Base-by-base conservation (phyloP, 2,329 filamentous ascomycete species). In the Corinectria fuckeliana region DNA sequence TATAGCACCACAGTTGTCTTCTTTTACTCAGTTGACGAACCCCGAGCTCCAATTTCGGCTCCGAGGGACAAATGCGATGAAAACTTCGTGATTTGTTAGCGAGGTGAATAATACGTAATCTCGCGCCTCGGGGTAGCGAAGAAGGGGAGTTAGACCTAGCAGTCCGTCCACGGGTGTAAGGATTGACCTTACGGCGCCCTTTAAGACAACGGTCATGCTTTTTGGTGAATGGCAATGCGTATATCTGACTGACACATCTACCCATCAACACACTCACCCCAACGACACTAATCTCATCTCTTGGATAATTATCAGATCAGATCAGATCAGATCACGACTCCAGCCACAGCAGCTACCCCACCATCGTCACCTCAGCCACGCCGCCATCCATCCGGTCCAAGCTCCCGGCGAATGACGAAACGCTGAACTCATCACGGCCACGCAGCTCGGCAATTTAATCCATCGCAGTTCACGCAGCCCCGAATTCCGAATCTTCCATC, bases 391-490 rank as follows among this genome's bases (percentile, higher is more conserved):
- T n/a, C 9, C 50, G 64, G 54, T 47, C 62, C 56, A 67, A 67
- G 64, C 65, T 67, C 61, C 61, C 41, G 18, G 52, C 58, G 52
- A 59, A 66, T 73, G 71, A 73, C 71, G 71, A 72, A 68, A 71
- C 56, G 63, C 61, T 71, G 69, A 69, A 61, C 61, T 69, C 65
- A 69, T 60, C 52, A 21, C 39, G 23, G 52, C 58, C 49, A 36
- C 49, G 45, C 38, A 62, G 60, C 62, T 72, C 71, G 70, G 70
- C 62, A 70, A 67, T 67, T 64, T 61, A 70, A 67, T 67, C 62
- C 68, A 68, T 36, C 32, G n/a, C 16, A 36, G 56, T 47, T 51
- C 53, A 57, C 61, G 50, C 60, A 23, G 30, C 26, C 50, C 34
- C 52, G 42, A 49, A 52, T 62, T 62, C 68, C 68, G 56, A 57